Evolutionary conservation across 805 yeast species (phyloP).

Genomic region (Spathaspora girioi): DNA sequence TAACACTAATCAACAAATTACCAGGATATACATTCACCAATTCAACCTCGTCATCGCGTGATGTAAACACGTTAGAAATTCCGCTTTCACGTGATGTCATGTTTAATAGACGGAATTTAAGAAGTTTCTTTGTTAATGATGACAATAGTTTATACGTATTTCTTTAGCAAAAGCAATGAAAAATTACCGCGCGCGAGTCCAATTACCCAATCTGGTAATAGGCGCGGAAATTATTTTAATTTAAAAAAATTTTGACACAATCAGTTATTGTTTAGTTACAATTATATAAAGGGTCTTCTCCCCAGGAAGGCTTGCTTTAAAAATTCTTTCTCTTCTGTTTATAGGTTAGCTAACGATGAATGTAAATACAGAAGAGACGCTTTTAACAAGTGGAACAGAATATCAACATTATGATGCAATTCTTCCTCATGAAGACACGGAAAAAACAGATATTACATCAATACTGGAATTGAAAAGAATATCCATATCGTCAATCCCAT

Average conservation of each 20-base stretch:
- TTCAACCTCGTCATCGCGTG: background rate
- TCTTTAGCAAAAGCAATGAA: background rate
- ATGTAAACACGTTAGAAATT: background rate
- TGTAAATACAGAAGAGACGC: slow-evolving; percentile 24
- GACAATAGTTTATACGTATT: background rate
- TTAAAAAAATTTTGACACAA: background rate
- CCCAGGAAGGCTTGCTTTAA: no score
- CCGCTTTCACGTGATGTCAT: background rate
- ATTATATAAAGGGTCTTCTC: background rate
- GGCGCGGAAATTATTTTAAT: background rate
- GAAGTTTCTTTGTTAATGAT: background rate
- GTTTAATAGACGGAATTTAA: background rate
- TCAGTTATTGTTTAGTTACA: background rate
- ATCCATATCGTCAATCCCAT: slow-evolving; percentile 48
- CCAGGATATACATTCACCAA: background rate
- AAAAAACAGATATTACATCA: background rate
- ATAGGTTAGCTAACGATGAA: background rate
- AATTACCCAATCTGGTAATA: background rate
- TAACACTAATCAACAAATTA: background rate
- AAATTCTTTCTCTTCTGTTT: background rate
- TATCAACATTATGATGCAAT: slow-evolving; percentile 17
- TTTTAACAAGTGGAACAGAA: slow-evolving; percentile 19
- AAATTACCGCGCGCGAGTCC: background rate
- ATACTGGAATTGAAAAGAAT: slow-evolving; percentile 14
- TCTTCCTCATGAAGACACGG: background rate